phyloP scores from a whole-genome alignment of 208 protist genomes.

The Acanthamoeba sp. region DNA sequence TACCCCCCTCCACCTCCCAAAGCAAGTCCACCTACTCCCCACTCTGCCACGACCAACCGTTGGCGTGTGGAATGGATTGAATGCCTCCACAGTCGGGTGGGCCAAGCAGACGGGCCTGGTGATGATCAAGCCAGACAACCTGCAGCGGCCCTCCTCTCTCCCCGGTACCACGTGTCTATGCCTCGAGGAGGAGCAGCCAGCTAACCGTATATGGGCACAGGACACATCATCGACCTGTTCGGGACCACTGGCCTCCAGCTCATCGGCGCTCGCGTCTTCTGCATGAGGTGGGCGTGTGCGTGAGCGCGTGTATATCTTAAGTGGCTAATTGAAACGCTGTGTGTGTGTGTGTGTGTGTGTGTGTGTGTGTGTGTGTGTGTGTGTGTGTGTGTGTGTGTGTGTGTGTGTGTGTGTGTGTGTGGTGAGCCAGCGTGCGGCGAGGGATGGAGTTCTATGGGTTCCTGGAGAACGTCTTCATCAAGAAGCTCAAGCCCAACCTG shows the following conservation, averaged over 20 bases:
- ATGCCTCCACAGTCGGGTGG: neutral
- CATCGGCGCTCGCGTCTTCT: constrained; percentile 16
- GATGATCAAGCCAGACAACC: constrained; percentile 34
- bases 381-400: neutral
- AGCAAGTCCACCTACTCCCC: no score
- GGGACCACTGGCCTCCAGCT: constrained; percentile 33
- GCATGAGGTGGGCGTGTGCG: neutral
- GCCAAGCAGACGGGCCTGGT: constrained; percentile 39
- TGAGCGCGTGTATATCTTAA: no score
- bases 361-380: neutral
- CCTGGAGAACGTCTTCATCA: neutral
- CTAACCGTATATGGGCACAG: no score
- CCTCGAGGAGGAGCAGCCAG: no score
- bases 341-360: neutral
- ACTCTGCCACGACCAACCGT: no score
- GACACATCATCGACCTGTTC: constrained; percentile 45
- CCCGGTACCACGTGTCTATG: neutral
- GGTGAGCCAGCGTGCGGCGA: neutral
- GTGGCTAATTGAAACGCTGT: no score
- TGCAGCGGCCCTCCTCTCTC: neutral
- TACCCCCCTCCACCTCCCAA: neutral
- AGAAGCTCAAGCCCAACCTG: constrained; percentile 3
- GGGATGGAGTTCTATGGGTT: constrained; percentile 20
- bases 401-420: neutral
- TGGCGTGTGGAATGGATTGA: neutral